Base-by-base conservation (phyloP, 2,329 filamentous ascomycete genomes). In the Colletotrichum lini region DNA sequence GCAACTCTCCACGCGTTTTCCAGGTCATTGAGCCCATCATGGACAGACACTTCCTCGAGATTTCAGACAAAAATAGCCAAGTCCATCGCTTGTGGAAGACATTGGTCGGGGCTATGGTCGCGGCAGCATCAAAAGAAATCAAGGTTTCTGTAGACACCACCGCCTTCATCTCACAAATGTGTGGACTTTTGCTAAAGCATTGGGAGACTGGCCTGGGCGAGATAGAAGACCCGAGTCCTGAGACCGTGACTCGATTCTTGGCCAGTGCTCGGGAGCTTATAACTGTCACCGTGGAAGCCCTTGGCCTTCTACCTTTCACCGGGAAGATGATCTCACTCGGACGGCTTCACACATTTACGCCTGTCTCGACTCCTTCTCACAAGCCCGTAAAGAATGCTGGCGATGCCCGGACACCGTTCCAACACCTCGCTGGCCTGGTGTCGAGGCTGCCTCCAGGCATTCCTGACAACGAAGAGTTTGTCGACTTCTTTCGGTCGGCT, bases 91-190 rank as follows among this genome's bases (percentile, higher is more conserved):
- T 94, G 47, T 94, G 92, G 92, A 80, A 83, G 38, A 84, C 87
- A 1, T 83, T 94, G 15, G 84, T 94, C 53, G 82, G 84, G 4
- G 89, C 91, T 1, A 84, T 95, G 35, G 88, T 90, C 2, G 87
- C 88, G 59, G 93, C 93, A 49, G 92, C 92, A 30, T 88, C 87
- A 52, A 97, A 98, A 81, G 96, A 99, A 80, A 92, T 99, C 75
- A 97, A 96, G 76, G 91, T 95, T 8, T 95, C 94, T 0, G 88
- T 89, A 15, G 96, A 98, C 72, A 94, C 95, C 1, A 93, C 94
- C 77, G 89, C 91, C 72, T 96, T 95, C 70, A 87, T 98, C 72
- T 92, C 93, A 26, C 87, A 90, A 52, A 86, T 95, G 26, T 87
- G 96, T 60, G 90, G 90, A 52, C 81, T 95, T 26, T 82, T 98